These are phyloP conservation scores for Colletotrichum acutatum DNA, from an alignment of 2,329 filamentous ascomycete genomes.

Conservation along the genomic window DNA sequence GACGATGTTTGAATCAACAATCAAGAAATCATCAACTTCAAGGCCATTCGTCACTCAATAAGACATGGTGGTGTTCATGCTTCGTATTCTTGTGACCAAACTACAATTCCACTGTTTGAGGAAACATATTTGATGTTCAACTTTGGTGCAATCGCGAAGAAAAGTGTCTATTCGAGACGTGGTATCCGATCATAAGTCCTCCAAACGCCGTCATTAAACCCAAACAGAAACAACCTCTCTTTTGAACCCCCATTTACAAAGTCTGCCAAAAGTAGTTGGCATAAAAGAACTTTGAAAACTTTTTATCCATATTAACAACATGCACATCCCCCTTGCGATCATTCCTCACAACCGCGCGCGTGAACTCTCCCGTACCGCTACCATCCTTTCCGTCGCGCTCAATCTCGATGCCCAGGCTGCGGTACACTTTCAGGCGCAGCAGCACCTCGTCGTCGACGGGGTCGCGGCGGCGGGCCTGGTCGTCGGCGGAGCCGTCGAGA, in stretches of 20 bases:
- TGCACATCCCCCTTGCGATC: conserved; percentile 90
- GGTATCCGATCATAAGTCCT: conserved; percentile 17
- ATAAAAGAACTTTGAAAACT: conserved; percentile 91
- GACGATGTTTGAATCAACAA: not conserved
- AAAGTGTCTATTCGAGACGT: not conserved
- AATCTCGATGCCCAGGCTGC: conserved; percentile 89
- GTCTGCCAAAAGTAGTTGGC: conserved; percentile 97
- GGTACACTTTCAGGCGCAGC: conserved; percentile 89
- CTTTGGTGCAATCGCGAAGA: not conserved
- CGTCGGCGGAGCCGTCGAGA: conserved; percentile 72
- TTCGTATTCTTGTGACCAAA: too few species aligned
- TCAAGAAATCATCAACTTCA: too few species aligned
- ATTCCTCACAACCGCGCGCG: conserved; percentile 86
- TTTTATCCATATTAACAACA: conserved; percentile 92
- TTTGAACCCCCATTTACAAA: conserved; percentile 60
- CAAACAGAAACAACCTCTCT: not conserved
- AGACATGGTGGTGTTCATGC: too few species aligned
- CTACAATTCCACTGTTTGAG: too few species aligned
- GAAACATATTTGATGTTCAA: too few species aligned
- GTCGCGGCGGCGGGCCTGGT: conserved; percentile 49
- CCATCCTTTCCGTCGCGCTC: conserved; percentile 76
- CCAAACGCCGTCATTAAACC: conserved; percentile 19
- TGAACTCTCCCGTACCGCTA: conserved; percentile 75
- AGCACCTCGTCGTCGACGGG: conserved; percentile 72
- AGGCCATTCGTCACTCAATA: too few species aligned